phyloP scores from a whole-genome alignment of 371 early-diverging fungal genomes.

The Circinella umbellata region DNA sequence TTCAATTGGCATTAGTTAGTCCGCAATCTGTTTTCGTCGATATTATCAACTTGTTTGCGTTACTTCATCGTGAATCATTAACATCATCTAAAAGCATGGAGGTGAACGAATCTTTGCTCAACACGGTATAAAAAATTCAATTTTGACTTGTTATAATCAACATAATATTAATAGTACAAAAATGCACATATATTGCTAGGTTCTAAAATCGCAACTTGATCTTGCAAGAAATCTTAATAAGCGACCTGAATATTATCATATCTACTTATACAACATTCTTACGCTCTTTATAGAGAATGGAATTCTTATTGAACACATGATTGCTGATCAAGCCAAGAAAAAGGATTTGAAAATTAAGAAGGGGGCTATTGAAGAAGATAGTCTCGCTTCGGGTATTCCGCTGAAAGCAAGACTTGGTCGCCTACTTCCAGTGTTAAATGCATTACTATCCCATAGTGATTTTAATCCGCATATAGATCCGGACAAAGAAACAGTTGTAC shows the following conservation, averaged over 20 bases:
- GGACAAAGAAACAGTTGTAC: constrained; percentile 64
- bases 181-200: neutral
- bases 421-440: constrained; percentile 67
- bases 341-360: constrained; percentile 35
- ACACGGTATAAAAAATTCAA: constrained; percentile 30
- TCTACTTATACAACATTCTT: constrained; percentile 60
- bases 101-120: constrained; percentile 52
- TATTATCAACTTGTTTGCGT: constrained; percentile 55
- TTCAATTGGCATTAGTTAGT: constrained; percentile 65
- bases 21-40: constrained; percentile 55
- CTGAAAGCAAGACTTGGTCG: constrained; percentile 64
- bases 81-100: constrained; percentile 18
- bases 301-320: constrained; percentile 58
- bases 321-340: constrained; percentile 28
- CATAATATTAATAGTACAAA: too few relatives aligned
- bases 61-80: constrained; percentile 52
- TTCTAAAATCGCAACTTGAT: constrained; percentile 33
- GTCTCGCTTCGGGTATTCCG: constrained; percentile 13
- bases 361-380: constrained; percentile 36
- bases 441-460: constrained; percentile 62
- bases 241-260: constrained; percentile 60
- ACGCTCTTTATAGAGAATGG: constrained; percentile 73
- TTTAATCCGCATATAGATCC: constrained; percentile 68
- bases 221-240: constrained; percentile 59
- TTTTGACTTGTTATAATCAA: too few relatives aligned